Evolutionary conservation across 495 filamentous ascomycete genomes (phyloP).

Genomic region (Tuber borchii): DNA sequence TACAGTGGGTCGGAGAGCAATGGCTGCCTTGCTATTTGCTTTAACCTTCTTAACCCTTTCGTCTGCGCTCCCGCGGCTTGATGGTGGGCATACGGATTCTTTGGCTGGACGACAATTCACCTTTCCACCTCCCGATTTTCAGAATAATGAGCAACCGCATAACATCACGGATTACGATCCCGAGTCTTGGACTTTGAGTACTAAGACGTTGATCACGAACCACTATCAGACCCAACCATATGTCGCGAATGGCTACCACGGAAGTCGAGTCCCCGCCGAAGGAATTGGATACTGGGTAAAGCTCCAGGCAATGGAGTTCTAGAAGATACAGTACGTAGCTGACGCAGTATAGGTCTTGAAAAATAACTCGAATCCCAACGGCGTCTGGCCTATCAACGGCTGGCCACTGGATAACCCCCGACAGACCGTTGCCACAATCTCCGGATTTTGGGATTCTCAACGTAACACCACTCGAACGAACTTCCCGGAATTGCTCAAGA

Average conservation of each 20-base stretch:
- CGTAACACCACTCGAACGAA: conserved; percentile 59
- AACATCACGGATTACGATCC: conserved; percentile 37
- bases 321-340: not conserved
- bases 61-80: conserved; percentile 13
- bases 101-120: conserved; percentile 28
- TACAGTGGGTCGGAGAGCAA: conserved; percentile 5
- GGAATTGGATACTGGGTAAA: conserved; percentile 46
- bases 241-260: conserved; percentile 59
- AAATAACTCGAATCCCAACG: conserved; percentile 17
- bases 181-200: conserved; percentile 54
- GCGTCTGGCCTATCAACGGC: conserved; percentile 56
- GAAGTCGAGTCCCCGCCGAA: conserved; percentile 56
- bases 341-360: conserved; percentile 17
- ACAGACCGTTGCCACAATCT: conserved; percentile 66
- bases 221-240: conserved; percentile 59
- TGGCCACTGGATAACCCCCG: conserved; percentile 66
- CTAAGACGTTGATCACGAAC: conserved; percentile 54
- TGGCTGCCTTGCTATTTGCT: not conserved
- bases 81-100: conserved; percentile 9
- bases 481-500: conserved; percentile 64
- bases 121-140: conserved; percentile 25
- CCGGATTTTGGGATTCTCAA: conserved; percentile 66
- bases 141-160: conserved; percentile 23
- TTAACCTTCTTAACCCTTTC: conserved; percentile 9
- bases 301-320: not conserved